Evolutionary conservation across 441 rosid genomes (phyloP), one percentile per base, ranked within the genome.

Genomic region (Gossypium armourianum): DNA sequence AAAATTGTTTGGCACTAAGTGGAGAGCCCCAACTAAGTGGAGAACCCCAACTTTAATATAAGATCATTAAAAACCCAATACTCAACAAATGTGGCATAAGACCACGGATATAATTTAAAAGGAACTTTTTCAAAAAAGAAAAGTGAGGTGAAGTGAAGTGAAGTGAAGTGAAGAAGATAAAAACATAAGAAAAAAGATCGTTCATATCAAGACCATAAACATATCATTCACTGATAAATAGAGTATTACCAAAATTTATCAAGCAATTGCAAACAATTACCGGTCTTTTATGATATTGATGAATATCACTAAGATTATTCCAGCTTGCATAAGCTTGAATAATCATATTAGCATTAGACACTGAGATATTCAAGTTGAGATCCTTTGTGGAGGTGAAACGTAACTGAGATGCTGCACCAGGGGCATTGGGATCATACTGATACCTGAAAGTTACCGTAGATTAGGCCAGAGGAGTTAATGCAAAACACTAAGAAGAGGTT

Each of bases 291-390:
- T 84, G 54, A 79, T 77, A 62, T 74, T 78, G 86, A 60, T 84
- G 88, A 75, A 75, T 85, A 71, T 80, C 77, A 82, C 83, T 83
- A 78, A 90, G 90, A 78, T 83, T 90, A 78, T 83, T 87, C 99
- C 97, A 95, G 86, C 99, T 95, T 55, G 97, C 87, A 81, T 90
- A 95, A 62, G 97, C 97, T 88, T 95, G 97, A 80, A 92, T 83
- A 56, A 92, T 83, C 92, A 93, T 89, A 81, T 95, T 95, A 73
- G 83, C 83, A 83, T 86, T 92, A 59, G 95, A 85, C 72, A 87
- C 91, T 43, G 97, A 88, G 78, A 90, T 76, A 74, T 95, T 95
- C 72, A 95, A 76, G 84, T 92, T 95, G 68, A 95, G 83, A 77
- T 92, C 93, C 86, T 83, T 78, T 1, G 89, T 83, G 45, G 90